Base-by-base conservation (phyloP, 2,329 filamentous ascomycete genomes). In the Cladosporium sp. region DNA sequence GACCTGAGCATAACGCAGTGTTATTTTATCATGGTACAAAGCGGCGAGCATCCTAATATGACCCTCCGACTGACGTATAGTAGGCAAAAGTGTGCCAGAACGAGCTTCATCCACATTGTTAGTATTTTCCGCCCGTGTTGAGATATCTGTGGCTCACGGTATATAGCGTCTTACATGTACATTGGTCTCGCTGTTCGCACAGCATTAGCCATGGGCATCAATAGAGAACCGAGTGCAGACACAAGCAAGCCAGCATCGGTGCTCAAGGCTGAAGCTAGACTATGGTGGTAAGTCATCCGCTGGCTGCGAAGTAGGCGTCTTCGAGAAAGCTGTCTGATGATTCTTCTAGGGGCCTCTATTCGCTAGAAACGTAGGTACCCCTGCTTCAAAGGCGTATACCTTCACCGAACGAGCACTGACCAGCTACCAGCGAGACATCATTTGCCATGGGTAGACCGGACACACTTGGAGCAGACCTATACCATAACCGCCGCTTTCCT, bases 151-250 rank as follows among this genome's bases (percentile, higher is more conserved):
- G 18, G 28, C 51, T 54, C 14, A 54, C 11, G 5, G 8, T 32
- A 34, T 34, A 30, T 28, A 54, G 51, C 51, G 15, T 54, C 51
- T 18, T 54, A 54, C 15, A 54, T 54, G 51, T 54, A 54, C 51
- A 54, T 54, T n/a, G 51, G 51, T n/a, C 51, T 54, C 6, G 51
- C 51, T 54, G 51, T 54, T n/a, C 51, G 51, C 51, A 54, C 51
- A 54, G 51, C 51, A 11, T 54, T 54, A 21, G 51, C 51, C 28
- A 54, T 54, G 51, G 51, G 51, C 8, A 54, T 54, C 28, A 54
- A 54, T 21, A 15, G 51, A 32, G 51, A 54, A 54, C 51, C 51
- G 8, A 2, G 51, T 14, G 26, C 51, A 54, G 51, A 54, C 26
- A 54, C 51, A 14, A 30, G 18, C 51, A 54, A 54, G 8, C 28